Evolutionary conservation across 2,329 filamentous ascomycete genomes (phyloP), one percentile per base, ranked within the genome.

Genomic region (Cladobotryum mycophilum): DNA sequence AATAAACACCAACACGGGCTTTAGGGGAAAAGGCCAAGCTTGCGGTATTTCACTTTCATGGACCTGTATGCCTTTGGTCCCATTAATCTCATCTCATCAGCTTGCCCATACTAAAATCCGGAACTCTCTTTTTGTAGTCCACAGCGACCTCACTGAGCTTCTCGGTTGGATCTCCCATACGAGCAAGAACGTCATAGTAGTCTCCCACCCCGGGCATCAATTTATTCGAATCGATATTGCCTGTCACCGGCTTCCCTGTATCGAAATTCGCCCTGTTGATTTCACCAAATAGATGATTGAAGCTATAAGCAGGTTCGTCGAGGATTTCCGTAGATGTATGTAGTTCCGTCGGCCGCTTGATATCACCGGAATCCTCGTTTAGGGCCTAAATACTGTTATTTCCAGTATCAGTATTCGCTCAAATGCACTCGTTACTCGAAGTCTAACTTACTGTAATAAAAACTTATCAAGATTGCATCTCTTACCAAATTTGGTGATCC

Each of bases 1-100:
- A n/a, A n/a, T n/a, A n/a, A n/a, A n/a, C n/a, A n/a, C n/a, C n/a
- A n/a, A n/a, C n/a, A n/a, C n/a, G n/a, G n/a, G n/a, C 20, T 20
- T 45, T 15, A 45, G 15, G n/a, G 11, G 8, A n/a, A 11, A 45
- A 45, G 36, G 43, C 43, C 43, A 45, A 45, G 43, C n/a, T 45
- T 45, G 30, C 30, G 43, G 36, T 30, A 15, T 34, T 45, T 45
- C 14, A 45, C 43, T 30, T 18, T 36, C 30, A 45, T 36, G n/a
- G 43, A 45, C 30, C n/a, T 36, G n/a, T 17, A 30, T 18, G 43
- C 30, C 20, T 45, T 45, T 13, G 43, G 43, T 20, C 11, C 13
- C 18, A 13, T 20, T 11, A 17, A 44, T n/a, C 13, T 17, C 7
- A 36, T n/a, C n/a, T 45, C 43, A 13, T 30, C 9, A 30, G 25